Base-by-base conservation (phyloP, 1,139 yeast species). In the Meyerozyma smithsonii region DNA sequence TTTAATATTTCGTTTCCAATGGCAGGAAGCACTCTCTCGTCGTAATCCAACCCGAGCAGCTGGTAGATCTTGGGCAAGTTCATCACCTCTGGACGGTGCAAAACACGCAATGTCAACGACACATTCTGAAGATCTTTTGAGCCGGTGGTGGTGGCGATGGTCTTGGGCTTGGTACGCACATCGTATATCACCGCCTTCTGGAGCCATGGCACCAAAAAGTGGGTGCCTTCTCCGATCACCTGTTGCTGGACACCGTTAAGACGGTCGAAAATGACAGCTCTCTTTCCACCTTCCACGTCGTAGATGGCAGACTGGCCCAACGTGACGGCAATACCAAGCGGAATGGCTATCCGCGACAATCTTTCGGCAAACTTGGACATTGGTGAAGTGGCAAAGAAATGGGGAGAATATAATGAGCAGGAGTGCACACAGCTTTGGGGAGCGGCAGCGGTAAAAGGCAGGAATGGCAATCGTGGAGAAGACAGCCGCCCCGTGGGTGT, bases 51-150 rank as follows among this genome's bases (percentile, higher is more conserved):
- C 42, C 99, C 99, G 48, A 92, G 74, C 58, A 79, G 77, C 63
- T 90, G 97, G 67, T 94, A 94, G 50, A 92, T 92, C 37, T 66
- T 68, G 18, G 98, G 97, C 56, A 92, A 74, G 47, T 76, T 77
- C 54, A 73, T 61, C 37, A 92, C 94, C 50, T 89, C 96, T 1
- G 99, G 99, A 54, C 97, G 78, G 64, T 89, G 96, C 53, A 92
- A 74, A 35, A 92, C 96, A 57, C 99, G 79, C 55, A 94, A 74
- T 5, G 98, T 94, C 60, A 92, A 71, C 8, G 95, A 83, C 28
- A 92, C 98, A 76, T 86, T 92, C 65, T 92, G 99, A 64, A 92
- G 74, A 66, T 92, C 99, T 66, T 90, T 92, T 20, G 97, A 89
- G 16, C 98, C 98, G 0, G 99, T 94, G 45, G 90, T 87, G 37